Base-by-base conservation (phyloP, 176 grass and related monocot genomes). In the Avena eriantha region DNA sequence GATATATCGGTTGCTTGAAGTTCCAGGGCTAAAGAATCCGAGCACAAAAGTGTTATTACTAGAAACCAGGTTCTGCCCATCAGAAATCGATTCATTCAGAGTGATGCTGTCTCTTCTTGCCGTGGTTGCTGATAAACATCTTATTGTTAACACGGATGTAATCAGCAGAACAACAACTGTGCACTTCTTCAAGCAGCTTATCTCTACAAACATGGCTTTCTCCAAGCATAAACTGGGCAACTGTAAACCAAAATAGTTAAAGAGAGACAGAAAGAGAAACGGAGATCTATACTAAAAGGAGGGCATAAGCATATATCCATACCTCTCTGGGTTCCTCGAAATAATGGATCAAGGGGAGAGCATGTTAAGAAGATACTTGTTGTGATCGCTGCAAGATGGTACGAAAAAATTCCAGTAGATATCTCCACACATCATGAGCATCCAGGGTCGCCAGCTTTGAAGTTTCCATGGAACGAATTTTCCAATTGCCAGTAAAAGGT, bases 21-120 rank as follows among this genome's bases (percentile, higher is more conserved):
- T 14, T 34, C 49, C 85, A 79, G 87, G 94, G 68, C 53, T 90
- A 79, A 96, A 96, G 87, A 96, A 96, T 34, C 91, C 87, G 0
- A 96, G 80, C 12, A 73, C 73, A 56, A 91, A 96, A 0, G 8
- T n/a, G 4, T 73, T 83, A 9, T 2, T 45, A 63, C 11, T 10
- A 13, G 89, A 91, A 12, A 90, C 35, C 13, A 96, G 23, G 16
- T 36, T 86, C 39, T 82, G 26, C 77, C 89, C 91, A 61, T 96
- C 91, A 57, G 76, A 72, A 81, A 93, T 64, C 4, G 91, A 81
- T 80, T 89, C 72, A 63, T 81, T 91, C 33, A 24, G 24, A 49
- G 19, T 26, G 39, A 93, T 85, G 39, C 0, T 89, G 3, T 88
- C 77, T 45, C 2, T 36, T 81, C 48, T 58, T 73, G 29, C 5